These are phyloP conservation scores for Pyrenula aspistea DNA, from an alignment of 495 filamentous ascomycete genomes.

Conservation along the genomic window DNA sequence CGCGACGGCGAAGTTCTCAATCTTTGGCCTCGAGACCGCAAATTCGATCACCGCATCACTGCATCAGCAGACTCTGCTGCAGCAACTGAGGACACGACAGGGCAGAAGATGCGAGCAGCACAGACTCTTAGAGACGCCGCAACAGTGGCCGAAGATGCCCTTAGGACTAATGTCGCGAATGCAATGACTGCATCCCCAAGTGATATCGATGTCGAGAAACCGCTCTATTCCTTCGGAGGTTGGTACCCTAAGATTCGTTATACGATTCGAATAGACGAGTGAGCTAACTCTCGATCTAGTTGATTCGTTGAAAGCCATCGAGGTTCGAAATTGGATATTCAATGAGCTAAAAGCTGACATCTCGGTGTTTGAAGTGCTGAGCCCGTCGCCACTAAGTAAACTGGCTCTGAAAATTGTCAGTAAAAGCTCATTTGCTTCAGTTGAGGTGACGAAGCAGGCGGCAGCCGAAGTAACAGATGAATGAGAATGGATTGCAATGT, in stretches of 20 bases:
- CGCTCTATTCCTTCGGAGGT: background rate
- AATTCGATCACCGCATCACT: constrained; percentile 1
- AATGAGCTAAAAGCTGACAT: constrained; percentile 16
- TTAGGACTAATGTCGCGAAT: constrained; percentile 1
- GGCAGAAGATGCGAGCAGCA: background rate
- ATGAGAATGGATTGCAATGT: too few relatives aligned
- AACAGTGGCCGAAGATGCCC: background rate
- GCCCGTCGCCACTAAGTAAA: too few relatives aligned
- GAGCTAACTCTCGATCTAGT: too few relatives aligned
- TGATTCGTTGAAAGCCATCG: constrained; percentile 18
- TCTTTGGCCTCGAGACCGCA: background rate
- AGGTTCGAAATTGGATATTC: constrained; percentile 18
- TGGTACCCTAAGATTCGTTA: too few relatives aligned
- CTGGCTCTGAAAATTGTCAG: too few relatives aligned
- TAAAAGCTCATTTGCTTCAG: too few relatives aligned
- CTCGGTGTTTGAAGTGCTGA: constrained; percentile 25
- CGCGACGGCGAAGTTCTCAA: background rate
- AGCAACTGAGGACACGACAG: background rate
- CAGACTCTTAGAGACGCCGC: background rate
- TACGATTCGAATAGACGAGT: too few relatives aligned
- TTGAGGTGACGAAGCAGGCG: too few relatives aligned
- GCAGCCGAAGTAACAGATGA: too few relatives aligned
- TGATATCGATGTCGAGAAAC: constrained; percentile 3
- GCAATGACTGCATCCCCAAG: constrained; percentile 1
- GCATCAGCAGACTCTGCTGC: background rate